A percentile compares a stretch with the other conserved stretches of the same genome.
Evolutionary conservation across 768 basidiomycete species (phyloP).

Genomic region (Phaeotremella fagi): DNA sequence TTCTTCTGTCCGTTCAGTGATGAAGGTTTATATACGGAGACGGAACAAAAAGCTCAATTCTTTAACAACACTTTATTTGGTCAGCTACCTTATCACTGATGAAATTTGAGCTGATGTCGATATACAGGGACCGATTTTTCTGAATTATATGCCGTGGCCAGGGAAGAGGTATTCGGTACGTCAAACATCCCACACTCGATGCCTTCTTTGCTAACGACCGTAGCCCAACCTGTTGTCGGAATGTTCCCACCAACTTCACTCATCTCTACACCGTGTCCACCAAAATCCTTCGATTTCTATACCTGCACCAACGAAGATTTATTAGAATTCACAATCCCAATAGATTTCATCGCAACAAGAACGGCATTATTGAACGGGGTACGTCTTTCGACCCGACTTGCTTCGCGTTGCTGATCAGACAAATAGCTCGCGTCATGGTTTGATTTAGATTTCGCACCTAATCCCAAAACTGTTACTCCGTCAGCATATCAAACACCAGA

Average conservation of each 20-base stretch:
- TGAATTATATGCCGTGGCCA: constrained; percentile 30
- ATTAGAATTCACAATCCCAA: constrained; percentile 37
- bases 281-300: constrained; percentile 45
- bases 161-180: constrained; percentile 45
- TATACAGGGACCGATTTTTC: constrained; percentile 38
- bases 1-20: constrained; percentile 46
- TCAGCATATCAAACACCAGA: background rate
- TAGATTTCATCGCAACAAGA: constrained; percentile 38
- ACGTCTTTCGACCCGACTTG: constrained; percentile 11
- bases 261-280: constrained; percentile 30
- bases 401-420: constrained; percentile 3
- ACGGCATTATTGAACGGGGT: constrained; percentile 44
- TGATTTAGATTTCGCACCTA: constrained; percentile 42
- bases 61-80: constrained; percentile 46
- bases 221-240: constrained; percentile 46
- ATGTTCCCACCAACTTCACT: constrained; percentile 43
- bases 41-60: constrained; percentile 46
- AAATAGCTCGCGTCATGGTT: constrained; percentile 47
- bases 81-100: background rate
- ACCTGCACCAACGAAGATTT: constrained; percentile 33
- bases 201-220: too few species aligned
- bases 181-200: background rate
- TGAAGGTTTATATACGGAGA: constrained; percentile 41
- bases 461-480: constrained; percentile 9
- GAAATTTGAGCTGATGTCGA: background rate